Percentiles rank a stretch among this genome's conserved stretches.
Conservation (phyloP, 2,329 filamentous ascomycete species). For the Blastomyces percursus region DNA sequence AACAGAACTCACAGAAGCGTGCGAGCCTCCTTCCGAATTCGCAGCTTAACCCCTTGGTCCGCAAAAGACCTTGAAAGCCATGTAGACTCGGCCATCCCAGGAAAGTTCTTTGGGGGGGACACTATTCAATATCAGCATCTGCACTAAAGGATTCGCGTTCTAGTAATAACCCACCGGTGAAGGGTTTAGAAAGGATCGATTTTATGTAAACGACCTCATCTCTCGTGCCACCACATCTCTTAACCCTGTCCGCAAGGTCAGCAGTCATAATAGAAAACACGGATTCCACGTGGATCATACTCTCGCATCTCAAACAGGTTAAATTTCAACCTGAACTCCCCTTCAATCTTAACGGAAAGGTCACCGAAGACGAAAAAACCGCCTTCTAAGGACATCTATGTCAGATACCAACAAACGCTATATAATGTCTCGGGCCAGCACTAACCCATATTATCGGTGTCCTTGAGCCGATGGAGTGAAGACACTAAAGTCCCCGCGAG, state of each 20-base stretch:
- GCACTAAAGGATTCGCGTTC: slow-evolving; percentile 9
- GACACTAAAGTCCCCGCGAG: slow-evolving; percentile 65
- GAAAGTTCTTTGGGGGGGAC: slow-evolving; percentile 54
- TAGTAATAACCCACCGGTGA: slow-evolving; percentile 47
- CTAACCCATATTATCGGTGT: slow-evolving; percentile 55
- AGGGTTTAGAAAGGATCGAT: slow-evolving; percentile 52
- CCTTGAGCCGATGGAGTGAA: slow-evolving; percentile 71
- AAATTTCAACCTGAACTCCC: slow-evolving; percentile 63
- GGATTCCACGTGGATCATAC: slow-evolving; percentile 28
- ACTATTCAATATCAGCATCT: slow-evolving; percentile 19
- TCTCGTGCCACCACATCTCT: slow-evolving; percentile 14
- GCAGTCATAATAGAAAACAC: slow-evolving; percentile 5
- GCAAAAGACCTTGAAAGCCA: slow-evolving; percentile 70
- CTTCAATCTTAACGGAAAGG: slow-evolving; percentile 65
- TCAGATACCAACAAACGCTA: not conserved
- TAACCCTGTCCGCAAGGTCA: slow-evolving; percentile 5
- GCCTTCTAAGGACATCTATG: slow-evolving; percentile 44
- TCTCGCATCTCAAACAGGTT: slow-evolving; percentile 62
- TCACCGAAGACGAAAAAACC: slow-evolving; percentile 90
- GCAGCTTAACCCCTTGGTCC: slow-evolving; percentile 73
- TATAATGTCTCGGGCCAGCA: slow-evolving; percentile 9
- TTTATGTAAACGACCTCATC: slow-evolving; percentile 42
- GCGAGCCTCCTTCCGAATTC: slow-evolving; percentile 72
- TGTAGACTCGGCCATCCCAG: slow-evolving; percentile 71
- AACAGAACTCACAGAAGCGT: slow-evolving; percentile 33